Evolutionary conservation across 495 filamentous ascomycete species (phyloP), one percentile per base, ranked within the genome.

Genomic region (Hypoxylon lienhwacheense): DNA sequence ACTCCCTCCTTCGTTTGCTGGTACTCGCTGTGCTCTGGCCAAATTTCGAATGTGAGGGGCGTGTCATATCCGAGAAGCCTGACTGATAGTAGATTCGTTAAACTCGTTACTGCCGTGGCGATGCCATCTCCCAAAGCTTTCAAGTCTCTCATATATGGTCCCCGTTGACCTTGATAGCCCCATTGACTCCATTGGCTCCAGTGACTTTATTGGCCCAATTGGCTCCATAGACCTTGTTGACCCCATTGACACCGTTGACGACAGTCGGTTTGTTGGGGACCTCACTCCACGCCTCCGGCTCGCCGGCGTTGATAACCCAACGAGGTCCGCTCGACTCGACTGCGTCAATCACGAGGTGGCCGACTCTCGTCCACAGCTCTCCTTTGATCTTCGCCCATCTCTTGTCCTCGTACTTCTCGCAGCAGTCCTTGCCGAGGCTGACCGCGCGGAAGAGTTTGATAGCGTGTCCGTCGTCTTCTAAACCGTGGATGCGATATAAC

Each of bases 381-480:
- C 81, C 82, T 53, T 81, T 79, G 24, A 95, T 77, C 49, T 62
- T 69, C 34, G 80, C 71, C 55, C 73, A 75, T 16, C 67, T 70
- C 41, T 66, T 76, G 28, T 74, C 64, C 3, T 64, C 70, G 37
- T 67, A 72, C 51, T 55, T 53, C 28, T 48, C 37, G 36, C 63
- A 64, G 5, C 64, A 26, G 6, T 67, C 49, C 36, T 65, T 56
- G 48, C 68, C 72, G 24, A 74, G 32, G 37, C 82, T 73, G 8
- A 90, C 59, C 2, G 90, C 87, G 21, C 91, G 71, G 14, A 82
- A 74, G 4, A 93, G 66, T 68, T 97, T 96, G 40, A 81, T 69
- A 17, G 81, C 67, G 67, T 97, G 91, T 0, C 91, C 90, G 67
- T 95, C 89, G 58, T 96, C 91, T 0, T 75, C 60, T 29, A 82